Base-by-base conservation (phyloP, 2,329 filamentous ascomycete genomes). In the Sordariomycetes sp. region DNA sequence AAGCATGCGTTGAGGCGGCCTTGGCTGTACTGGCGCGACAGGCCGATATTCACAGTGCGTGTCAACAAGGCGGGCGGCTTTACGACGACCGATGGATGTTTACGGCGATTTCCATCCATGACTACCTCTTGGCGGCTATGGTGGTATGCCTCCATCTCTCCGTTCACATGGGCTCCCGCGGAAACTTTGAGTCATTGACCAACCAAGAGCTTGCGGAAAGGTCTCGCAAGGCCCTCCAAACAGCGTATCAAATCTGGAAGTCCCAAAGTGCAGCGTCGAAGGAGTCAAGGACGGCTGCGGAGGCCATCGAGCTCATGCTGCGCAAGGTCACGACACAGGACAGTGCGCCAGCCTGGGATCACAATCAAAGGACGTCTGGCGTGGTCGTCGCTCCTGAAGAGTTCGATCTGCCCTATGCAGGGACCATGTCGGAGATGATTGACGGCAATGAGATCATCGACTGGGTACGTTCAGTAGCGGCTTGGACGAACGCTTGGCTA, bases 111-210 rank as follows among this genome's bases (percentile, higher is more conserved):
- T 57, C 61, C 0, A 51, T 54, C 26, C 59, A 67, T n/a, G 67
- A 72, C 34, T 71, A 67, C 26, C 52, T 72, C 2, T 54, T 72
- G 2, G 69, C 68, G 0, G 59, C 62, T 6, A 71, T 70, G 61
- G 61, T 72, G 11, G 44, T 73, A 4, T 73, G 64, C 35, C 43
- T 70, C 0, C 48, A 55, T 15, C 33, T 55, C 0, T 51, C 50
- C 0, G 34, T 54, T 3, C 38, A 33, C 14, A 42, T 52, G 32
- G 30, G 44, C 23, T 11, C 11, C 23, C 23, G 23, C 10, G 23
- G 10, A 14, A 10, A 25, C 10, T 21, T 29, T 5, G 33, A 27
- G 18, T 10, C 21, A 18, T 16, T 21, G 18, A 23, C 26, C 14
- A 12, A 33, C 10, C 8, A 30, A 4, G 29, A 40, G 15, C 16